Percentiles rank a stretch among this genome's conserved stretches.
phyloP scores from a whole-genome alignment of 352 stramenopile species.

The Thalassiosira gravida region DNA sequence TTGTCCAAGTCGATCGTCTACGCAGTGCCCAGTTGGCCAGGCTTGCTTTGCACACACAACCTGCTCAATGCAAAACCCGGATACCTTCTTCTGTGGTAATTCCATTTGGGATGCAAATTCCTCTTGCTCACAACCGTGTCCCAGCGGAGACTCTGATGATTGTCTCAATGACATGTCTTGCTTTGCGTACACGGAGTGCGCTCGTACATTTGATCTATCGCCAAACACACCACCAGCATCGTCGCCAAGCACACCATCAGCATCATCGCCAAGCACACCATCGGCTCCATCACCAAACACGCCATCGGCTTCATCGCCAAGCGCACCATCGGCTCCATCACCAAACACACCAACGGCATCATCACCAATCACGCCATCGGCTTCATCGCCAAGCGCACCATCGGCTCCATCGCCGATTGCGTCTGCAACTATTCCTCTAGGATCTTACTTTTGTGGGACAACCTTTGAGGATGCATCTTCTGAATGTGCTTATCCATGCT shows the following conservation, averaged over 20 bases:
- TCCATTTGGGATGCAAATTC: slow-evolving; percentile 38
- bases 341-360: not conserved
- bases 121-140: slow-evolving; percentile 43
- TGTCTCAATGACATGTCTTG: slow-evolving; percentile 49
- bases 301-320: not conserved
- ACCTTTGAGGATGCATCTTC: slow-evolving; percentile 46
- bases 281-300: not conserved
- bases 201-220: not conserved
- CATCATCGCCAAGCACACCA: not conserved
- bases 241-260: not conserved
- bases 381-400: not conserved
- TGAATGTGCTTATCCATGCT: slow-evolving; percentile 29
- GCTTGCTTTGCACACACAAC: slow-evolving; percentile 37
- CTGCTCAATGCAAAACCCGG: slow-evolving; percentile 34
- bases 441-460: slow-evolving; percentile 59
- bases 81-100: slow-evolving; percentile 49
- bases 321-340: not conserved
- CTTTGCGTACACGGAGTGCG: slow-evolving; percentile 48
- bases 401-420: not conserved
- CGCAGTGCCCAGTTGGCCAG: slow-evolving; percentile 40
- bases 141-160: slow-evolving; percentile 13
- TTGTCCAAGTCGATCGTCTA: slow-evolving; percentile 48
- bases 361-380: not conserved
- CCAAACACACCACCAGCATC: not conserved
- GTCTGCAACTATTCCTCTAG: not conserved